phyloP scores from a whole-genome alignment of 2,329 filamentous ascomycete species.

The Rasamsonia emersonii region DNA sequence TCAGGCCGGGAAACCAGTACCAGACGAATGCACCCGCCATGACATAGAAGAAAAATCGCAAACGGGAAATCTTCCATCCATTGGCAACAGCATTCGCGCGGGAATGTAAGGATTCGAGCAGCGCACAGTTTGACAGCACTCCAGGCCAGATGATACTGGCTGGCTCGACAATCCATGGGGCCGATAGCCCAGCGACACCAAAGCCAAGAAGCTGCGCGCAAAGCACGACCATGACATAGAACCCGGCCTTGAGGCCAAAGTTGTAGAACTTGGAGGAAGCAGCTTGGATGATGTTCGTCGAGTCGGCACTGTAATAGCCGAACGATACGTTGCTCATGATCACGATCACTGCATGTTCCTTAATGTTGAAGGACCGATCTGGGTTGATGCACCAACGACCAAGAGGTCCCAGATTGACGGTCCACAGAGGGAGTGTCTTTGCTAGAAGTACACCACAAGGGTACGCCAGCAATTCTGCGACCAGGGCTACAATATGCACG shows the following conservation, averaged over 20 bases:
- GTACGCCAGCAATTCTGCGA: conserved; percentile 37
- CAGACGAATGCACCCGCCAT: conserved; percentile 24
- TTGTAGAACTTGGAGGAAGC: conserved; percentile 31
- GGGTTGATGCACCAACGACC: conserved; percentile 28
- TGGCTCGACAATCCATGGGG: conserved; percentile 30
- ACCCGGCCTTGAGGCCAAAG: conserved; percentile 30
- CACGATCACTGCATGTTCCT: conserved; percentile 38
- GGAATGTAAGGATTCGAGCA: conserved; percentile 31
- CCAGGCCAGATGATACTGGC: conserved; percentile 33
- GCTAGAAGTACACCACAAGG: conserved; percentile 34
- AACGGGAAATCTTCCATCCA: conserved; percentile 30
- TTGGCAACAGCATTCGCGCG: conserved; percentile 28
- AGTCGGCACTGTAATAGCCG: conserved; percentile 37
- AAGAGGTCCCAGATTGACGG: conserved; percentile 10
- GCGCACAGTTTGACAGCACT: conserved; percentile 29
- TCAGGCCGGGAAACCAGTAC: conserved; percentile 47
- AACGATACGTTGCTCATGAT: conserved; percentile 45
- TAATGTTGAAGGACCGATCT: conserved; percentile 38
- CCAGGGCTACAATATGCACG: conserved; percentile 36
- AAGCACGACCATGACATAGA: conserved; percentile 30
- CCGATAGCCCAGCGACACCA: conserved; percentile 30
- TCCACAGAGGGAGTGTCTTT: conserved; percentile 30
- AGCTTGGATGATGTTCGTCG: conserved; percentile 40
- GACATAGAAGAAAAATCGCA: conserved; percentile 30
- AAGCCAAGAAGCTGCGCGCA: conserved; percentile 33